These are phyloP conservation scores for Annulohypoxylon maeteangense DNA, from an alignment of 495 filamentous ascomycete genomes.

Conservation along the genomic window DNA sequence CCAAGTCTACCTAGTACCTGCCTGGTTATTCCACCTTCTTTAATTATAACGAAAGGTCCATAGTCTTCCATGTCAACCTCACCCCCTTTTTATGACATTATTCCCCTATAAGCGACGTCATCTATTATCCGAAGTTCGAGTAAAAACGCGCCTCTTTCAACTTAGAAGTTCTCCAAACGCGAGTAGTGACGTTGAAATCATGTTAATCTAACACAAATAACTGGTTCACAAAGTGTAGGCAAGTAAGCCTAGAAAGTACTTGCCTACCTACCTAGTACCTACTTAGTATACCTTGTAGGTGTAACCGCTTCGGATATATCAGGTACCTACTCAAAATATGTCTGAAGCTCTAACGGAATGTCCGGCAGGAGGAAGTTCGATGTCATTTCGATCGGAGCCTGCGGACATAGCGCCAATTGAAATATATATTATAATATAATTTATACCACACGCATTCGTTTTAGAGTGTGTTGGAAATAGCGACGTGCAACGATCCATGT, in stretches of 20 bases:
- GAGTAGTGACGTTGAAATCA: not conserved
- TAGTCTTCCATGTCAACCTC: too few relatives aligned
- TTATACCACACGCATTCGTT: not conserved
- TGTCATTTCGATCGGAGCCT: not conserved
- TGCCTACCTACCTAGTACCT: too few relatives aligned
- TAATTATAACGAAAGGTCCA: too few relatives aligned
- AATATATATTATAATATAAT: not conserved
- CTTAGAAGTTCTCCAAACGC: not conserved
- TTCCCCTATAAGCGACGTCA: too few relatives aligned
- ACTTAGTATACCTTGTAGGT: too few relatives aligned
- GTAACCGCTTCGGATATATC: not conserved
- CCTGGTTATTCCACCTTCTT: too few relatives aligned
- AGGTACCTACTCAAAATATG: not conserved
- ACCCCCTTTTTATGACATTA: too few relatives aligned
- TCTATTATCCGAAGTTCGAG: too few relatives aligned
- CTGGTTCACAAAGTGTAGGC: not conserved
- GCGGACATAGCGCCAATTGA: not conserved
- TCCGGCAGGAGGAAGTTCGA: not conserved
- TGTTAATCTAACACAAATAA: not conserved
- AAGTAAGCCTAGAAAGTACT: not conserved
- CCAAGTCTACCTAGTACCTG: too few relatives aligned
- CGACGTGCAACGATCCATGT: constrained; percentile 13
- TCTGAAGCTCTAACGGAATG: not conserved
- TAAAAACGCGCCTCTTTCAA: not conserved
- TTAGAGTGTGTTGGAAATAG: not conserved